Base-by-base conservation (phyloP, 345 rosid species). In the Eucalyptus dawsonii region DNA sequence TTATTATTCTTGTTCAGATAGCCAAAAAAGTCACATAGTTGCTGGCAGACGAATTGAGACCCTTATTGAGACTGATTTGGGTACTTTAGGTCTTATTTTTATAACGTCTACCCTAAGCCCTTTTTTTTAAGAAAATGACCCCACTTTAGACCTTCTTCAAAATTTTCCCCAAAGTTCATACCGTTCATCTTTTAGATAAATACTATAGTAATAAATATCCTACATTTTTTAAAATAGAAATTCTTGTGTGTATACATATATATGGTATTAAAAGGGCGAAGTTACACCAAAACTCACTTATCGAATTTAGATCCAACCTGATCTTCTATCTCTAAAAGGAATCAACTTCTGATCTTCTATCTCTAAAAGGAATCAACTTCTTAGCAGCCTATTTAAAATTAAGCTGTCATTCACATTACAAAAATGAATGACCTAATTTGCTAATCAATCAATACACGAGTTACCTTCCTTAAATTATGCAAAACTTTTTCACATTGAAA, bases 11-110 rank as follows among this genome's bases (percentile, higher is more conserved):
- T 8, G 11, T 53, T 21, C 4, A 4, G 1, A 21, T 53, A 53
- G 25, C 56, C 1, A 51, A 4, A 51, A 5, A 51, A 51, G 54
- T 51, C 54, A 51, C 54, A 16, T 16, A 51, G 3, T 16, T 51
- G 54, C 2, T 0, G 0, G 4, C 2, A 17, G 9, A 4, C 2
- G 9, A 53, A 9, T 8, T 17, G 4, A 7, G 34, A 34, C 34
- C 34, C 34, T 34, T 34, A 34, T 34, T 34, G 34, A 34, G 34
- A 34, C 34, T 34, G 34, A 34, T 34, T n/a, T n/a, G 5, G 25
- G 25, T 0, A 19, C 11, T 53, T 53, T 53, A 21, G 2, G 5
- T 4, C 25, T 53, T 53, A 53, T 21, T 53, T 19, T 25, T 2
- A 19, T 0, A 53, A 53, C 2, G 58, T 53, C 25, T 3, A 53